A percentile compares a stretch with the other conserved stretches of the same genome.
Evolutionary conservation across 2,329 filamentous ascomycete species (phyloP).

Genomic region (Cladosporium sp.): DNA sequence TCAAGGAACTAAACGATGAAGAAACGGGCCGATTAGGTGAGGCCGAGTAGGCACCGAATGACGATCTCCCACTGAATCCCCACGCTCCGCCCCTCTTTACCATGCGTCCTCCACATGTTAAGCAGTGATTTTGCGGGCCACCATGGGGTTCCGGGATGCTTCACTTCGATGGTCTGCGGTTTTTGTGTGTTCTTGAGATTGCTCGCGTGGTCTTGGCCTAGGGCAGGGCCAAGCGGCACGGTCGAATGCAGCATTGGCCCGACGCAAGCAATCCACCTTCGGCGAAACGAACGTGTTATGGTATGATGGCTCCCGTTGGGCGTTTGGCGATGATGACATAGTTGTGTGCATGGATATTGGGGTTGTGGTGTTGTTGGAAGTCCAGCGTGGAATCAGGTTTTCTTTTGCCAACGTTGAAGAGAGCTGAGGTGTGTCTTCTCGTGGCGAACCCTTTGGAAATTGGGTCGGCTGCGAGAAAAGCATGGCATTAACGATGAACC

Average conservation of each 20-base stretch:
- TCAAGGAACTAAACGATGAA: not conserved
- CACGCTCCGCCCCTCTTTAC: not conserved
- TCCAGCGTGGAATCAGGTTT: too few relatives aligned
- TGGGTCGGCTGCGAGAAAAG: too few relatives aligned
- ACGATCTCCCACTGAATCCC: conserved; percentile 3
- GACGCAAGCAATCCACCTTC: not conserved
- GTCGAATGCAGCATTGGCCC: not conserved
- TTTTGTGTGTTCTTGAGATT: not conserved
- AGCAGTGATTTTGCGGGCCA: not conserved
- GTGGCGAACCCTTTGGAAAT: too few relatives aligned
- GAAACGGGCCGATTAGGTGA: conserved; percentile 5
- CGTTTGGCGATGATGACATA: too few relatives aligned
- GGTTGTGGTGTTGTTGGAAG: too few relatives aligned
- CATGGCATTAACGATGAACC: too few relatives aligned
- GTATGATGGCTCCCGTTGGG: too few relatives aligned
- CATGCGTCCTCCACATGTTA: conserved; percentile 4
- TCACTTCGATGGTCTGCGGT: not conserved
- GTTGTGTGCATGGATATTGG: too few relatives aligned
- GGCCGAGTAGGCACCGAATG: conserved; percentile 9
- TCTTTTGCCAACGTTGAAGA: too few relatives aligned
- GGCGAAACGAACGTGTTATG: too few relatives aligned
- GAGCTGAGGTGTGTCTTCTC: too few relatives aligned
- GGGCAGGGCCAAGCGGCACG: not conserved
- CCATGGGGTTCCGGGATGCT: conserved; percentile 3
- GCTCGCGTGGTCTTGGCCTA: not conserved